Conservation (phyloP, 2,329 filamentous ascomycete genomes). For the Aspergillus tanneri region DNA sequence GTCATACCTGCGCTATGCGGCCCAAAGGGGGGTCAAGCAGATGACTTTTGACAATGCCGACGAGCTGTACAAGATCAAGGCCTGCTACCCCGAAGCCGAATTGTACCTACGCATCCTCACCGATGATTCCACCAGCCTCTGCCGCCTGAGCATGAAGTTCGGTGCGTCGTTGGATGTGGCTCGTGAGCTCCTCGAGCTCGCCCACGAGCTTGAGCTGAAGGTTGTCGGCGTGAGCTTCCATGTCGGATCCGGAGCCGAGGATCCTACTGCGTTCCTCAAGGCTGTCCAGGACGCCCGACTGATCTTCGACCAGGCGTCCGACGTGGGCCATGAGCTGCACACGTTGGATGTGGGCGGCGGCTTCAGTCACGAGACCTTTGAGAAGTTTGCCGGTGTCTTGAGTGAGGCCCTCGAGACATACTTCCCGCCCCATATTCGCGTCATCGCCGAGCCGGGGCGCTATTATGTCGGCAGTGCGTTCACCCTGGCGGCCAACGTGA, state of each 20-base stretch:
- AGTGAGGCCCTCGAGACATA: constrained; percentile 78
- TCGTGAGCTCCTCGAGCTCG: constrained; percentile 71
- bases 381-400: constrained; percentile 81
- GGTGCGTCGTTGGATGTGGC: constrained; percentile 85
- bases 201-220: constrained; percentile 78
- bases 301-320: constrained; percentile 82
- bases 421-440: constrained; percentile 77
- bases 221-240: constrained; percentile 97
- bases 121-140: constrained; percentile 91
- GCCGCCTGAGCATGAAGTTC: constrained; percentile 95
- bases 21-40: constrained; percentile 80
- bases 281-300: constrained; percentile 83
- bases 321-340: constrained; percentile 75
- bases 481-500: constrained; percentile 92
- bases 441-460: constrained; percentile 94
- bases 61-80: constrained; percentile 96
- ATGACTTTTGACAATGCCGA: constrained; percentile 99
- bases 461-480: constrained; percentile 95
- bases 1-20: constrained; percentile 91
- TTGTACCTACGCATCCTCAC: constrained; percentile 93
- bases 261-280: constrained; percentile 86
- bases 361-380: constrained; percentile 87
- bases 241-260: constrained; percentile 91
- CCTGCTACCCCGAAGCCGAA: constrained; percentile 83
- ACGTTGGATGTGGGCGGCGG: constrained; percentile 93